Percentiles rank a stretch among this genome's conserved stretches.
Conservation (phyloP, 2,329 filamentous ascomycete species). For the Aspergillus calidoustus region DNA sequence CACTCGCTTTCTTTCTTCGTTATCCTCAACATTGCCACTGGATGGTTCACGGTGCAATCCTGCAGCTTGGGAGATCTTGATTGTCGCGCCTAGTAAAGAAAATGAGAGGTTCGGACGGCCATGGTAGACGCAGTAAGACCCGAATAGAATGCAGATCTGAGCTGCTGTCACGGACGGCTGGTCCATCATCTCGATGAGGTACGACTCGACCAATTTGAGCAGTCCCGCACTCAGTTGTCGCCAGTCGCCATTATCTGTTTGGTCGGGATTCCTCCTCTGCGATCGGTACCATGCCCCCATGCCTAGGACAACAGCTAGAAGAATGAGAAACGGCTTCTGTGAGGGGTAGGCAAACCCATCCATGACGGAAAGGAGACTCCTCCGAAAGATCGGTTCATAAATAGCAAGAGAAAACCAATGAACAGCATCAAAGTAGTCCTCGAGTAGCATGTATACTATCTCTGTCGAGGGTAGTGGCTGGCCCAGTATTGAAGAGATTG, state of each 20-base stretch:
- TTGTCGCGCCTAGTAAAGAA: conserved; percentile 43
- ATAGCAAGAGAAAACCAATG: conserved; percentile 53
- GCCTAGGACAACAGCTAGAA: conserved; percentile 44
- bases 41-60: conserved; percentile 38
- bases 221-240: conserved; percentile 23
- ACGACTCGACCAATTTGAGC: conserved; percentile 34
- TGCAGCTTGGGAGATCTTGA: conserved; percentile 42
- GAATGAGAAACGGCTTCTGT: conserved; percentile 43
- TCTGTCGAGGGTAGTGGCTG: conserved; percentile 35
- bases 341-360: conserved; percentile 40
- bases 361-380: conserved; percentile 34
- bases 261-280: conserved; percentile 24
- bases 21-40: conserved; percentile 27
- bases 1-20: conserved; percentile 45
- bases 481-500: conserved; percentile 34
- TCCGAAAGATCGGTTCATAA: conserved; percentile 48
- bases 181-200: conserved; percentile 49
- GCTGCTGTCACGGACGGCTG: conserved; percentile 42
- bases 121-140: conserved; percentile 49
- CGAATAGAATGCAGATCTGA: conserved; percentile 47
- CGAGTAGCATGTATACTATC: conserved; percentile 38
- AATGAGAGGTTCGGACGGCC: conserved; percentile 48
- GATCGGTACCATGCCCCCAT: conserved; percentile 47
- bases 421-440: conserved; percentile 48
- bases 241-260: conserved; percentile 20